Conservation (phyloP, 2,329 filamentous ascomycete genomes). For the Monosporascus sp. region DNA sequence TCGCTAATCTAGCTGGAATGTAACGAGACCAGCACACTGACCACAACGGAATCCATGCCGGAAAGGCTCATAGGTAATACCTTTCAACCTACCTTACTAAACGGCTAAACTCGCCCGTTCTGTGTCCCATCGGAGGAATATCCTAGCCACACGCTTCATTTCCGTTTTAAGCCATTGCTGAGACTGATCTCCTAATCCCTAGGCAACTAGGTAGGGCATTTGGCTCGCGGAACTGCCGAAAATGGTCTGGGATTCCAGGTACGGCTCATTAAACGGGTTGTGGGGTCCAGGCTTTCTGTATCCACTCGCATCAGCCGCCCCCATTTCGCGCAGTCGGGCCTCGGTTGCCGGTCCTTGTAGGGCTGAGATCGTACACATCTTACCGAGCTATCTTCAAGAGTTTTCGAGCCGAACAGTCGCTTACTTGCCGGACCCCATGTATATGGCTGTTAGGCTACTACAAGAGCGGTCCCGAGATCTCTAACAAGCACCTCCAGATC, state of each 20-base stretch:
- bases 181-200: background rate
- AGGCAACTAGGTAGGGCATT: no score
- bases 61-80: background rate
- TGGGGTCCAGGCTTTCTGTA: background rate
- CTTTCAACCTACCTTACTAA: background rate
- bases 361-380: no score
- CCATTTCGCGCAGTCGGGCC: no score
- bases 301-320: background rate
- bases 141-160: background rate
- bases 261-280: background rate
- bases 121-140: background rate
- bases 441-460: no score
- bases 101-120: background rate
- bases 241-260: background rate
- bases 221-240: background rate
- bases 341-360: no score
- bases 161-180: background rate
- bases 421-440: no score
- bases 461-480: no score
- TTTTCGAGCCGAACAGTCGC: no score
- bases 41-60: background rate
- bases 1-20: background rate
- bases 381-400: no score
- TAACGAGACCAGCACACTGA: background rate
- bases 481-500: no score